These are phyloP conservation scores for Macrolepiota albuminosa DNA, from an alignment of 768 basidiomycete genomes.

Conservation along the genomic window DNA sequence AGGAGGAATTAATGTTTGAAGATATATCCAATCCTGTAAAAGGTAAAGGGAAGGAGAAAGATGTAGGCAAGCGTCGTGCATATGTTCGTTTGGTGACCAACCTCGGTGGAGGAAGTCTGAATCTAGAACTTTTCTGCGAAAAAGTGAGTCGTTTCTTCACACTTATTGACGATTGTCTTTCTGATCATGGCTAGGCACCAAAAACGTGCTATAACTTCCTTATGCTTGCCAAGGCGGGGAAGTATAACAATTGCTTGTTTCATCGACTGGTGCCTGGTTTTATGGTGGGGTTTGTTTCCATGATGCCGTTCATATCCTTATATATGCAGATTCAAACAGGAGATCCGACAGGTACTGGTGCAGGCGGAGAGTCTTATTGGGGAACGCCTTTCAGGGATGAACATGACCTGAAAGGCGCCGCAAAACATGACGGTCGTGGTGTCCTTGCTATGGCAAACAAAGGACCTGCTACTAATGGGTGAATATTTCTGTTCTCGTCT, in stretches of 20 bases:
- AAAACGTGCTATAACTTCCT: constrained; percentile 99
- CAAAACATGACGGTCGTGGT: constrained; percentile 82
- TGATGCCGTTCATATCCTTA: not conserved
- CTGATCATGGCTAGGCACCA: constrained; percentile 63
- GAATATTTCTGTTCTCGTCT: constrained; percentile 12
- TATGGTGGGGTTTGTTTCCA: constrained; percentile 55
- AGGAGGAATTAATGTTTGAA: constrained; percentile 99
- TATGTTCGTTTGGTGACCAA: constrained; percentile 96
- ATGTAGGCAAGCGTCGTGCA: constrained; percentile 84
- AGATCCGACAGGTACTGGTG: constrained; percentile 93
- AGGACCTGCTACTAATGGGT: constrained; percentile 88
- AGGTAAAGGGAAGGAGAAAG: constrained; percentile 91
- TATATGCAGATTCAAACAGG: constrained; percentile 84
- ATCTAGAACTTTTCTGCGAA: constrained; percentile 83
- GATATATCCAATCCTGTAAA: constrained; percentile 76
- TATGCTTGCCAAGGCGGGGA: constrained; percentile 85
- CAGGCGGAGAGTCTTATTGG: constrained; percentile 92
- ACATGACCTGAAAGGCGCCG: constrained; percentile 81
- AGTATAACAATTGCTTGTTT: constrained; percentile 87
- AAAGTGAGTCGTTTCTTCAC: constrained; percentile 44
- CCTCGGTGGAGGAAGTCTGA: constrained; percentile 80
- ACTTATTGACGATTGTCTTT: not conserved
- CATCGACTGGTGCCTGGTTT: constrained; percentile 93
- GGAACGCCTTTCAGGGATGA: constrained; percentile 96
- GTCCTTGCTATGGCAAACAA: constrained; percentile 94